Evolutionary conservation across 176 grass and related monocot genomes (phyloP), one percentile per base, ranked within the genome.

Genomic region (Cenchrus purpureus): DNA sequence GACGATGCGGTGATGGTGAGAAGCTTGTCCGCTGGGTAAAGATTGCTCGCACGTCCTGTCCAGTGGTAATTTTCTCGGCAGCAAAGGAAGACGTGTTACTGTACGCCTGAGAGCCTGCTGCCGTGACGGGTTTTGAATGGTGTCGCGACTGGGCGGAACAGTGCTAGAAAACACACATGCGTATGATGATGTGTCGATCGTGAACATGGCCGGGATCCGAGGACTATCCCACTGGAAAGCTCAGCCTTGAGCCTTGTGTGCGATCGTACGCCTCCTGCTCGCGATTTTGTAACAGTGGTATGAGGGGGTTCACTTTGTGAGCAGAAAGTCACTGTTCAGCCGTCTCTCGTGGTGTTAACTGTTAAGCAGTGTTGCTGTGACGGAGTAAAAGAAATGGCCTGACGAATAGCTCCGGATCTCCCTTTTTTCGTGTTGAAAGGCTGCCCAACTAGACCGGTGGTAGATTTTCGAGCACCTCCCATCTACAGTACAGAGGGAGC

Each of bases 401-500:
- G 34, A 71, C 50, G 12, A 76, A 81, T 70, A 80, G 83, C 29
- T 7, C 48, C 16, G 37, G 37, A 40, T 1, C 5, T 25, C 25
- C 25, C 48, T 45, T 48, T 76, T 68, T 71, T 37, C 0, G 62
- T 31, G 57, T 22, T 90, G 78, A 82, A 86, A 86, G 83, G 66
- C 73, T 78, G 79, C 51, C 6, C 65, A 56, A 31, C 74, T 86
- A 79, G 73, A 40, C 42, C 29, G 2, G 40, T 82, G 2, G 40
- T 82, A 90, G 79, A 86, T 79, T 72, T 73, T 83, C 50, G 83
- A 86, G 78, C 58, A 73, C 77, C 40, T 86, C 76, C 79, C 34
- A 66, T 59, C 29, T 20, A 25, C 10, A 5, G 34, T 25, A 25
- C 25, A 25, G 25, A 25, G 65, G n/a, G 13, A 56, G n/a, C n/a